phyloP scores from a whole-genome alignment of 2,329 filamentous ascomycete species.

The Exophiala xenobiotica region DNA sequence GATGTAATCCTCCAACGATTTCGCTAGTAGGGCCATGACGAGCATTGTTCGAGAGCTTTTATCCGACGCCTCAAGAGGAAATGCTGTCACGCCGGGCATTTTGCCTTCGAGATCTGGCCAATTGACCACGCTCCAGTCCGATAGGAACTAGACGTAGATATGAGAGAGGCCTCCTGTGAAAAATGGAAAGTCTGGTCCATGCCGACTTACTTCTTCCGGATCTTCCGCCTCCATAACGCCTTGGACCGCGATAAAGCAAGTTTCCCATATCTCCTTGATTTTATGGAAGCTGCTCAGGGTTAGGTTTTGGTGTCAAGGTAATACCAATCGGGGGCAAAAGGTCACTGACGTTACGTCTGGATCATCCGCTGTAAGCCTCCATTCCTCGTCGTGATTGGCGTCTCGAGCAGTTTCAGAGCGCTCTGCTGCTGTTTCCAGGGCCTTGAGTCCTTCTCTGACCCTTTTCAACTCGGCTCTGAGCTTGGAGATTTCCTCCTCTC shows the following conservation, averaged over 20 bases:
- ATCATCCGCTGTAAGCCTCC: neutral
- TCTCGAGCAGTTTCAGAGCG: neutral
- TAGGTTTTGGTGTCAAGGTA: neutral
- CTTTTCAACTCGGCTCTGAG: constrained; percentile 9
- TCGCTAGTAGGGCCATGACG: constrained; percentile 13
- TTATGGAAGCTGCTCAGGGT: neutral
- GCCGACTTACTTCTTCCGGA: constrained; percentile 6
- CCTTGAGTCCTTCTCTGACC: constrained; percentile 6
- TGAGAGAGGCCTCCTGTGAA: too few relatives aligned
- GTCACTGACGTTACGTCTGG: neutral
- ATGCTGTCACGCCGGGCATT: constrained; percentile 1
- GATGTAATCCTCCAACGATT: constrained; percentile 18
- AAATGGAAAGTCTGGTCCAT: neutral
- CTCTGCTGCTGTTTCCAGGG: neutral
- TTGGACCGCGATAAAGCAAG: constrained; percentile 6
- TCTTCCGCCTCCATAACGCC: constrained; percentile 3
- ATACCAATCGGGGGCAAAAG: too few relatives aligned
- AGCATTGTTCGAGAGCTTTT: constrained; percentile 13
- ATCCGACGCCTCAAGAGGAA: constrained; percentile 8
- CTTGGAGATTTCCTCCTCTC: constrained; percentile 8
- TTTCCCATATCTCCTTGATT: constrained; percentile 13
- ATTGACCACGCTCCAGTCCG: constrained; percentile 2
- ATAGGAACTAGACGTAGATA: neutral
- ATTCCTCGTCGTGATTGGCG: neutral
- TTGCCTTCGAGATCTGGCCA: constrained; percentile 9